A percentile compares a stretch with the other conserved stretches of the same genome.
phyloP scores from a whole-genome alignment of 2,329 filamentous ascomycete species.

The Penicillium sp. region DNA sequence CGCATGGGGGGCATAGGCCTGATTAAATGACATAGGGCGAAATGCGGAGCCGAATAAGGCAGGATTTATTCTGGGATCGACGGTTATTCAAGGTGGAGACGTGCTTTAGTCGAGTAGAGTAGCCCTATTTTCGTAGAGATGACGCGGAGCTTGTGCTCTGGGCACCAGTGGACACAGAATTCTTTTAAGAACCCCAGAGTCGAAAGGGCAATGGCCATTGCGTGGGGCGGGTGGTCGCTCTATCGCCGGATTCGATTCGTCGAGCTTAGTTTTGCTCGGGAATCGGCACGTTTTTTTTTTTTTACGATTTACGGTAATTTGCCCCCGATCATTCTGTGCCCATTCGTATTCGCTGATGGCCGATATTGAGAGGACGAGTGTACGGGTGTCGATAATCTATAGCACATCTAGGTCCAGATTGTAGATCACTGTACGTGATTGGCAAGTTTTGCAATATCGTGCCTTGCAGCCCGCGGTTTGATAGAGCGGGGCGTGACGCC shows the following conservation, averaged over 20 bases:
- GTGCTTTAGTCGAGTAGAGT: not conserved
- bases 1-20: not conserved
- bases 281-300: constrained; percentile 9
- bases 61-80: not conserved
- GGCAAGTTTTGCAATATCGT: not conserved
- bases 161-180: not conserved
- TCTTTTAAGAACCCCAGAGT: not conserved
- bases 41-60: not conserved
- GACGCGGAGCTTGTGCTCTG: not conserved
- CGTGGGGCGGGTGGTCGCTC: not conserved
- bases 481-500: not conserved
- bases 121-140: not conserved
- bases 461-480: not conserved
- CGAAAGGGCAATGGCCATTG: not conserved
- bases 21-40: not conserved
- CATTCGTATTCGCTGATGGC: too few relatives aligned
- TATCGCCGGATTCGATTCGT: not conserved
- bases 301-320: not conserved
- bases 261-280: constrained; percentile 3
- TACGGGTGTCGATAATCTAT: not conserved
- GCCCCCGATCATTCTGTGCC: not conserved
- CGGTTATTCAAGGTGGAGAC: not conserved
- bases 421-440: not conserved
- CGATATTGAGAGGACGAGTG: too few relatives aligned
- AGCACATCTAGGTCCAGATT: not conserved